Percentiles rank a stretch among this genome's conserved stretches.
Evolutionary conservation across 2,329 filamentous ascomycete species (phyloP).

Genomic region (Xylaria sp.): DNA sequence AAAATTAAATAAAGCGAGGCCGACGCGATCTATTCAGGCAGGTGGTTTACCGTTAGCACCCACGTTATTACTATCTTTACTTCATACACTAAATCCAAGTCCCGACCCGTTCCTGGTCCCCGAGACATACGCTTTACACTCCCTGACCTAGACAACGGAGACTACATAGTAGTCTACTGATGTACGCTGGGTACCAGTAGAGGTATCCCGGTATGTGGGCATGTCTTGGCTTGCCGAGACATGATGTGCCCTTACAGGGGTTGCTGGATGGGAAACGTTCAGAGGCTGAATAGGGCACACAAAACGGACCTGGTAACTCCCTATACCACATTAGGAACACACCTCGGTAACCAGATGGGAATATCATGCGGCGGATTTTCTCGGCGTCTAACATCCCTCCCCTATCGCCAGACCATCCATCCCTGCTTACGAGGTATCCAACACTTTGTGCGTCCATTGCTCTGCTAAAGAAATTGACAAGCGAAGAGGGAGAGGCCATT

Average conservation of each 20-base stretch:
- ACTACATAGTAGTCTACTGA: not conserved
- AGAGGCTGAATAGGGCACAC: conserved; percentile 25
- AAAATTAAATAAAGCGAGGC: not conserved
- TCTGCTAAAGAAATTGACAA: not conserved
- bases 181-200: not conserved
- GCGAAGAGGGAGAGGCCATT: not conserved
- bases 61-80: not conserved
- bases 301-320: conserved; percentile 18
- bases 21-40: not conserved
- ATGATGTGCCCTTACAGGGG: not conserved
- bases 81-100: not conserved
- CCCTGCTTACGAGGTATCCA: not conserved
- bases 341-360: conserved; percentile 19
- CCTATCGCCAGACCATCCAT: not conserved
- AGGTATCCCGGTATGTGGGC: not conserved
- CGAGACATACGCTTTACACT: not conserved
- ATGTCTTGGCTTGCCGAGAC: not conserved
- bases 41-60: not conserved
- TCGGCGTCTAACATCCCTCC: not conserved
- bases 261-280: not conserved
- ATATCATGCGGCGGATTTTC: conserved; percentile 9
- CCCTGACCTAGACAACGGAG: not conserved
- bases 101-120: conserved; percentile 1
- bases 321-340: not conserved
- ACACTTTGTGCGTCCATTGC: not conserved